Conservation (phyloP, 139 green algal species). For the Haematococcus lacustris region DNA sequence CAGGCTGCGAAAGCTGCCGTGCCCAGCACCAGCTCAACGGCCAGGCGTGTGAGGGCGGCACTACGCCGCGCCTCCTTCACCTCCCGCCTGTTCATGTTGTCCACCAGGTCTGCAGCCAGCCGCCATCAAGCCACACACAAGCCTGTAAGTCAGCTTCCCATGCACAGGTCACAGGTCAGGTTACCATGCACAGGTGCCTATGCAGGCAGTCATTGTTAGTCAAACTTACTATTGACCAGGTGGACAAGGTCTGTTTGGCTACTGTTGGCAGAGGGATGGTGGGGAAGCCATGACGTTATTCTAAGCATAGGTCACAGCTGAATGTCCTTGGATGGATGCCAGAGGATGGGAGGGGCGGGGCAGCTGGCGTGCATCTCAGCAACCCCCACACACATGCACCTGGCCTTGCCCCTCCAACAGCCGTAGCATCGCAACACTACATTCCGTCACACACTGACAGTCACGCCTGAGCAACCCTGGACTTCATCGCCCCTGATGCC, state of each 20-base stretch:
- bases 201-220: neutral
- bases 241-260: too few species aligned
- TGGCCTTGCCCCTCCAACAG: too few species aligned
- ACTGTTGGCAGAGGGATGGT: too few species aligned
- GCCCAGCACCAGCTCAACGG: constrained; percentile 5
- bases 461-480: constrained; percentile 3
- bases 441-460: neutral
- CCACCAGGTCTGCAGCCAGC: constrained; percentile 19
- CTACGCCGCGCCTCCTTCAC: neutral
- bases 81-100: constrained; percentile 6
- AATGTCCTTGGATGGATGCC: too few species aligned
- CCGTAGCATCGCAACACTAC: too few species aligned
- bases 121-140: neutral
- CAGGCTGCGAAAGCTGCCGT: neutral
- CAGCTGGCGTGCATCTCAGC: too few species aligned
- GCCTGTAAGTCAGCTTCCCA: neutral
- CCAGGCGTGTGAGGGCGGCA: neutral
- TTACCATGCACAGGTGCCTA: neutral
- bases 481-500: too few species aligned
- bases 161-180: too few species aligned
- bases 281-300: too few species aligned
- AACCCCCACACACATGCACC: neutral
- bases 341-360: too few species aligned
- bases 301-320: too few species aligned
- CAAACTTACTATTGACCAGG: too few species aligned